Base-by-base conservation (phyloP, 352 stramenopile genomes). In the Peronospora destructor region DNA sequence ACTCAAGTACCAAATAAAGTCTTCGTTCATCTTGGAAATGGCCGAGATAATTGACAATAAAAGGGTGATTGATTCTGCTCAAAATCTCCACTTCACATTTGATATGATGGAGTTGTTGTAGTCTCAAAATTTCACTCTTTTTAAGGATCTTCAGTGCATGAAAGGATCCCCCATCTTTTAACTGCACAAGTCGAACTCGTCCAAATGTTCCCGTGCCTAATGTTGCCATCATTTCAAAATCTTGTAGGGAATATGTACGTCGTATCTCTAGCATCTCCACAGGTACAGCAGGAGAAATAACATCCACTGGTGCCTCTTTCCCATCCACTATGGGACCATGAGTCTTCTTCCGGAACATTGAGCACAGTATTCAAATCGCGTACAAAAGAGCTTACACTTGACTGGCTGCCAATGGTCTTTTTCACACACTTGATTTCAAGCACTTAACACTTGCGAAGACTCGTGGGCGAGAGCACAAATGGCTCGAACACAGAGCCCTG, bases 131-230 rank as follows among this genome's bases (percentile, higher is more conserved):
- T 46, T 94, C 78, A 42, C 73, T 83, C 65, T 97, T 97, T 60
- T 96, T 96, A 11, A 96, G 66, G 57, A 96, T 96, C 55, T 96
- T 96, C 17, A 96, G 69, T 4, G 87, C 87, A 46, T 91, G 85
- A 47, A 76, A 92, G 1, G 64, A 68, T 0, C 71, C 73, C 5
- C 56, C 69, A 13, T 66, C 58, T 17, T 81, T 80, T 23, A 87
- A 61, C 16, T 87, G 71, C 38, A 93, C 85, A 4, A 96, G 69
- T 3, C 84, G 73, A 33, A 96, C 87, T 23, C 87, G 74, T 2
- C 87, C 87, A 58, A 96, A 96, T 2, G 87, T 95, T 21, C 87
- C 87, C 6, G 85, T 95, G 8, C 80, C 82, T 5, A 95, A 56
- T 12, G 83, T 95, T 13, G 79, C 75, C 17, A 88, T 53, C 32